Evolutionary conservation across 371 early-diverging fungal species (phyloP).

Genomic region (Rhizomucor miehei): DNA sequence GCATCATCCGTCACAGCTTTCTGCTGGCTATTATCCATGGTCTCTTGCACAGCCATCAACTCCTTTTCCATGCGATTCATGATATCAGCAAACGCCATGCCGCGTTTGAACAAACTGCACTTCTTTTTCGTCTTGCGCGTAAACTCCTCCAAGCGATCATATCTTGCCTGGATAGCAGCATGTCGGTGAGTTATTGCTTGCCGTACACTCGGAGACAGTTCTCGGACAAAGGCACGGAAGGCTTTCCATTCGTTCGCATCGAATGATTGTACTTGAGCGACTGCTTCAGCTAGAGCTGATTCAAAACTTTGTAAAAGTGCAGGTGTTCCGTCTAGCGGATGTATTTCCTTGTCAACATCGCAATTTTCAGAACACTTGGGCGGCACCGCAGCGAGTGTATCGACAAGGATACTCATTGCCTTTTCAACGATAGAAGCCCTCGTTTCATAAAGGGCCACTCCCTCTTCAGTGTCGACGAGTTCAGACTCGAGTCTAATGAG

Average conservation of each 20-base stretch:
- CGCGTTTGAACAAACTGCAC: constrained; percentile 27
- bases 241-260: constrained; percentile 23
- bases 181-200: constrained; percentile 9
- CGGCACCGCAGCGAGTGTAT: constrained; percentile 1
- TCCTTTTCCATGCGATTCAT: constrained; percentile 32
- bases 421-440: constrained; percentile 13
- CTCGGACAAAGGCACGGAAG: constrained; percentile 14
- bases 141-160: constrained; percentile 4
- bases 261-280: constrained; percentile 12
- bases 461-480: constrained; percentile 32
- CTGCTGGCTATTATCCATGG: constrained; percentile 29
- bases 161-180: constrained; percentile 8
- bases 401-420: not conserved
- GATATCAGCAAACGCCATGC: constrained; percentile 28
- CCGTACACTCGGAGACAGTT: constrained; percentile 12
- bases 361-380: constrained; percentile 4
- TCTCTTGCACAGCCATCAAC: constrained; percentile 34
- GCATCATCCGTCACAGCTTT: constrained; percentile 30
- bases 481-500: constrained; percentile 26
- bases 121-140: constrained; percentile 15
- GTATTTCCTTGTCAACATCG: constrained; percentile 3
- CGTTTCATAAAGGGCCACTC: constrained; percentile 17
- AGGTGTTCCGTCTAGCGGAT: constrained; percentile 28
- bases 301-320: constrained; percentile 5
- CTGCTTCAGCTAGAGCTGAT: not conserved